Conservation (phyloP, 306 rosid genomes). For the Alnus glutinosa region DNA sequence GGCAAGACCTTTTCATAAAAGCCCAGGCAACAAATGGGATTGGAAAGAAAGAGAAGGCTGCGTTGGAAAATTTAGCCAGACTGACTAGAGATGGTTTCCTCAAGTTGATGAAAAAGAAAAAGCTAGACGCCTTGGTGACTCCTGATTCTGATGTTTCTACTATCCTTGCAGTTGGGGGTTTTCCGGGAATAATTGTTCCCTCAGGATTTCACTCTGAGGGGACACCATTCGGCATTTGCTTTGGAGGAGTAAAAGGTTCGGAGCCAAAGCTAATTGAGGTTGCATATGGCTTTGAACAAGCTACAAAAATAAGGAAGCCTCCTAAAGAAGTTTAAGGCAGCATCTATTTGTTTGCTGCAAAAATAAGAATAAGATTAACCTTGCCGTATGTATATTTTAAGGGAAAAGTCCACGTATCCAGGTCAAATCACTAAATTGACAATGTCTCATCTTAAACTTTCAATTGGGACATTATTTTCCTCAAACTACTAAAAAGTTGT, state of each 20-base stretch:
- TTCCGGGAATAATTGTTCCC: conserved; percentile 41
- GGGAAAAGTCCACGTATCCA: no score
- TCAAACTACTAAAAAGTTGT: no score
- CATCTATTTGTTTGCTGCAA: neutral
- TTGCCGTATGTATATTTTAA: neutral
- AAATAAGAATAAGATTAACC: neutral
- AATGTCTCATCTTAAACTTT: no score
- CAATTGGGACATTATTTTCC: no score
- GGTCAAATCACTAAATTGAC: no score
- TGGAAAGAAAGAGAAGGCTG: conserved; percentile 23
- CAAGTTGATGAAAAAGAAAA: conserved; percentile 20
- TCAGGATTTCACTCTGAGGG: conserved; percentile 29
- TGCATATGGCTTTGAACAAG: conserved; percentile 46
- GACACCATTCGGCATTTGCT: conserved; percentile 31
- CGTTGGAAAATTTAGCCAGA: conserved; percentile 19
- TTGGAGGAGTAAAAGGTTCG: conserved; percentile 38
- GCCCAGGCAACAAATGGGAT: conserved; percentile 35
- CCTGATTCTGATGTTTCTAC: conserved; percentile 22
- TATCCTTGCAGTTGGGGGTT: conserved; percentile 40
- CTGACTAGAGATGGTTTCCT: conserved; percentile 27
- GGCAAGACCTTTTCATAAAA: conserved; percentile 19
- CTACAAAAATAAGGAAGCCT: conserved; percentile 37
- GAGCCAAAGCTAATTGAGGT: conserved; percentile 37
- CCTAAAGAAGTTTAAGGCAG: conserved; percentile 8
- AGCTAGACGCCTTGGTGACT: conserved; percentile 50